These are phyloP conservation scores for Austropuccinia psidii DNA, from an alignment of 1,284 basidiomycete species.

Conservation along the genomic window DNA sequence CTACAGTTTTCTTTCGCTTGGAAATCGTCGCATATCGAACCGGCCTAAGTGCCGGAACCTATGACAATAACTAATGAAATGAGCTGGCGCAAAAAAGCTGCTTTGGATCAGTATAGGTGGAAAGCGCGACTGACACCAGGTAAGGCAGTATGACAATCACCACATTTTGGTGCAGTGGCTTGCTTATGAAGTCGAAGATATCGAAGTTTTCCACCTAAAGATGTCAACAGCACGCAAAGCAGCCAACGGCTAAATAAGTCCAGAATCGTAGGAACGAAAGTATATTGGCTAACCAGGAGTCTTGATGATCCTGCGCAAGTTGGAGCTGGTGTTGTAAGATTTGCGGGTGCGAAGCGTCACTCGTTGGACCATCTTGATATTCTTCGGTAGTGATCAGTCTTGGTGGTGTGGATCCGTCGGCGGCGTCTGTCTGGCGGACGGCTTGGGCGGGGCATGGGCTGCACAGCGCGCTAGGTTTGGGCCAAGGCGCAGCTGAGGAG, in stretches of 20 bases:
- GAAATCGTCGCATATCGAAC: conserved; percentile 82
- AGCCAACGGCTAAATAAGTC: background rate
- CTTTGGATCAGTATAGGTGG: background rate
- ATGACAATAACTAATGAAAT: background rate
- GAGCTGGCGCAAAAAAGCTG: background rate
- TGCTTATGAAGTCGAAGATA: conserved; percentile 38
- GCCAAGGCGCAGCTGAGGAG: background rate
- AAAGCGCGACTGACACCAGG: conserved; percentile 56
- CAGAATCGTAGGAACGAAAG: too few species aligned
- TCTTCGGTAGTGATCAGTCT: background rate
- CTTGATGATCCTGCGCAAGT: conserved; percentile 90
- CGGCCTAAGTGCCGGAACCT: conserved; percentile 77
- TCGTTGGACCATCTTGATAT: conserved; percentile 76
- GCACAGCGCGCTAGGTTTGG: background rate
- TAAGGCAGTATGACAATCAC: conserved; percentile 79
- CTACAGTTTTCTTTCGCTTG: conserved; percentile 90
- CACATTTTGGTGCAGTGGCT: conserved; percentile 48
- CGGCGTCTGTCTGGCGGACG: background rate
- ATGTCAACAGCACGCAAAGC: background rate
- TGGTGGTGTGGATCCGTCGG: background rate
- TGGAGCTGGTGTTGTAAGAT: conserved; percentile 98
- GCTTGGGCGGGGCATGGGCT: background rate
- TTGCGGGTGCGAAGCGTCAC: conserved; percentile 98
- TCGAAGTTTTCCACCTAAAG: conserved; percentile 40
- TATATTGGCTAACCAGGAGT: conserved; percentile 61